phyloP scores from a whole-genome alignment of 2,329 filamentous ascomycete species.

The Hymenoscyphus fructigenus region DNA sequence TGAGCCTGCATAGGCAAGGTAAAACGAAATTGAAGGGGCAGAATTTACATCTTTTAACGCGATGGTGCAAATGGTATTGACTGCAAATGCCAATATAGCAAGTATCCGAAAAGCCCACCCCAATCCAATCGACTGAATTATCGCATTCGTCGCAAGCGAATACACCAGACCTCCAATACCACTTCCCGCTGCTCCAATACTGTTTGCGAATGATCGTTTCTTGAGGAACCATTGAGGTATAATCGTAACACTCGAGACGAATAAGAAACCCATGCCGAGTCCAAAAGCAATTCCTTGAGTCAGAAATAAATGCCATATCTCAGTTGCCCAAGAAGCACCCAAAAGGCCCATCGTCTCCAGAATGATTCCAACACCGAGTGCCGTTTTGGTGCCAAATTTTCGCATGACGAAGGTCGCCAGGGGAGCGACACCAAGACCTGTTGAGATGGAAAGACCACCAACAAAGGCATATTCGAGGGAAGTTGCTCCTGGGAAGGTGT shows the following conservation, averaged over 20 bases:
- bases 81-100: conserved; percentile 57
- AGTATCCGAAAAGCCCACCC: conserved; percentile 56
- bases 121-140: conserved; percentile 53
- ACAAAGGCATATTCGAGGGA: conserved; percentile 73
- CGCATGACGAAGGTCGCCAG: conserved; percentile 49
- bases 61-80: conserved; percentile 62
- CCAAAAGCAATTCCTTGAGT: conserved; percentile 75
- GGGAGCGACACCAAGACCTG: conserved; percentile 67
- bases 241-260: conserved; percentile 63
- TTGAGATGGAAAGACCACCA: conserved; percentile 67
- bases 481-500: conserved; percentile 62
- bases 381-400: conserved; percentile 60
- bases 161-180: conserved; percentile 69
- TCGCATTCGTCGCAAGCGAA: conserved; percentile 51
- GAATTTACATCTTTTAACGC: conserved; percentile 57
- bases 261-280: conserved; percentile 75
- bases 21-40: background rate
- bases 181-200: conserved; percentile 63
- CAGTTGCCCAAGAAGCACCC: conserved; percentile 64
- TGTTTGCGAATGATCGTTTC: conserved; percentile 56
- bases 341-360: conserved; percentile 66
- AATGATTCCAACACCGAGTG: conserved; percentile 62
- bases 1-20: too few relatives aligned
- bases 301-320: conserved; percentile 75
- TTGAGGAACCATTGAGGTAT: conserved; percentile 62